These are phyloP conservation scores for Nelumbo lutea DNA, from an alignment of 164 flowering plant genomes.

Conservation along the genomic window DNA sequence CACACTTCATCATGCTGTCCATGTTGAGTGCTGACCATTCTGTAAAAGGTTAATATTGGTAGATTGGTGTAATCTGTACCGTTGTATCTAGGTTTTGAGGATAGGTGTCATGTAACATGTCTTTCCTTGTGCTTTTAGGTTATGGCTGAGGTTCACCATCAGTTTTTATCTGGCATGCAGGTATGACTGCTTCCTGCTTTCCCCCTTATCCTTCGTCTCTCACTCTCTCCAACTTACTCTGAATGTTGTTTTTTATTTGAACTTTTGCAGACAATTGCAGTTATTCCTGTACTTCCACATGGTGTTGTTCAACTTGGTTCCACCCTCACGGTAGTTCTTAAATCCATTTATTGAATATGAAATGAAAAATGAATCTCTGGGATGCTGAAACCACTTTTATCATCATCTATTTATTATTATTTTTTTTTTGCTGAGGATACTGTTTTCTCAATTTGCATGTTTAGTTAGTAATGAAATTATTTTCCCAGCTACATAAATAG, in stretches of 20 bases:
- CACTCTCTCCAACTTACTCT: neutral
- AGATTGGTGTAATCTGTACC: no score
- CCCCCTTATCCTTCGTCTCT: neutral
- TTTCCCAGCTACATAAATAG: no score
- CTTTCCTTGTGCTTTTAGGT: conserved; percentile 35
- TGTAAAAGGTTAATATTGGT: no score
- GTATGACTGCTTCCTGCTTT: conserved; percentile 24
- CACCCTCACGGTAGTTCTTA: conserved; percentile 38
- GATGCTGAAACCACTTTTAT: no score
- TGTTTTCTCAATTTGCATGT: no score
- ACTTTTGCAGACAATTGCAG: conserved; percentile 71
- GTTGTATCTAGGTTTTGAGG: neutral
- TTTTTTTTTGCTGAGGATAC: no score
- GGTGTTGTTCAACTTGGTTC: conserved; percentile 92
- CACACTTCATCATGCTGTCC: no score
- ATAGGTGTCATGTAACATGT: neutral
- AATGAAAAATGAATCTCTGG: no score
- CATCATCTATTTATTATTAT: no score
- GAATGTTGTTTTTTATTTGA: neutral
- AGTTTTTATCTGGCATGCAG: conserved; percentile 85
- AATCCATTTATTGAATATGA: neutral
- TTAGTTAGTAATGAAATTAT: no score
- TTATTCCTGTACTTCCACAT: conserved; percentile 76
- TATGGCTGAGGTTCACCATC: conserved; percentile 39
- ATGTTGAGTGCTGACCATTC: no score